A percentile compares a stretch with the other conserved stretches of the same genome.
phyloP scores from a whole-genome alignment of 1,284 basidiomycete species.

The Inonotus obliquus region DNA sequence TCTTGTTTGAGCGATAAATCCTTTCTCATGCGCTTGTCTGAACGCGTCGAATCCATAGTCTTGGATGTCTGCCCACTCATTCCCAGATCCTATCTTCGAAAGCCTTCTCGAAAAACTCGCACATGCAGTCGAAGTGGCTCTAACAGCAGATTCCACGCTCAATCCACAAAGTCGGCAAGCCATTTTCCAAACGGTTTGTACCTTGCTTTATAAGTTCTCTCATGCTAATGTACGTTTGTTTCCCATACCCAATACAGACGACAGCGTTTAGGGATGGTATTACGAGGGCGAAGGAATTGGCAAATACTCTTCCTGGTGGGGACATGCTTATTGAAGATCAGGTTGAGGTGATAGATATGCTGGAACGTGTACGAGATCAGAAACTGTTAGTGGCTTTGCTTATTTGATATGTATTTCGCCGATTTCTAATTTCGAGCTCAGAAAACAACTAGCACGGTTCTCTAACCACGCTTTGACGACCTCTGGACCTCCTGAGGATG shows the following conservation, averaged over 20 bases:
- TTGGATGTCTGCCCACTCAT: slow-evolving; percentile 15
- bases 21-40: not conserved
- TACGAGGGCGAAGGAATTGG: slow-evolving; percentile 51
- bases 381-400: slow-evolving; percentile 42
- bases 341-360: slow-evolving; percentile 58
- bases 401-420: not conserved
- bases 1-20: not conserved
- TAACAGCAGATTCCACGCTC: slow-evolving; percentile 10
- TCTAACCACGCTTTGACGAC: slow-evolving; percentile 29
- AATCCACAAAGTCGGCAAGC: slow-evolving; percentile 14
- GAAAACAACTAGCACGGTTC: slow-evolving; percentile 40
- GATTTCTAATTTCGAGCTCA: slow-evolving; percentile 19
- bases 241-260: slow-evolving; percentile 37
- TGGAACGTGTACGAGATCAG: slow-evolving; percentile 50
- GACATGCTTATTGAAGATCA: slow-evolving; percentile 61
- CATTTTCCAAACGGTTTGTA: slow-evolving; percentile 16
- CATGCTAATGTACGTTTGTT: not conserved
- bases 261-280: slow-evolving; percentile 58
- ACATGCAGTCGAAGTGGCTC: slow-evolving; percentile 12
- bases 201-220: not conserved
- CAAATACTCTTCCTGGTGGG: slow-evolving; percentile 54
- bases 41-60: not conserved
- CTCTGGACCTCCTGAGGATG: slow-evolving; percentile 17
- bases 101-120: slow-evolving; percentile 16
- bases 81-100: slow-evolving; percentile 19